Evolutionary conservation across 805 yeast genomes (phyloP), one percentile per base, ranked within the genome.

Genomic region (Cyberlindnera euphorbiiphila): DNA sequence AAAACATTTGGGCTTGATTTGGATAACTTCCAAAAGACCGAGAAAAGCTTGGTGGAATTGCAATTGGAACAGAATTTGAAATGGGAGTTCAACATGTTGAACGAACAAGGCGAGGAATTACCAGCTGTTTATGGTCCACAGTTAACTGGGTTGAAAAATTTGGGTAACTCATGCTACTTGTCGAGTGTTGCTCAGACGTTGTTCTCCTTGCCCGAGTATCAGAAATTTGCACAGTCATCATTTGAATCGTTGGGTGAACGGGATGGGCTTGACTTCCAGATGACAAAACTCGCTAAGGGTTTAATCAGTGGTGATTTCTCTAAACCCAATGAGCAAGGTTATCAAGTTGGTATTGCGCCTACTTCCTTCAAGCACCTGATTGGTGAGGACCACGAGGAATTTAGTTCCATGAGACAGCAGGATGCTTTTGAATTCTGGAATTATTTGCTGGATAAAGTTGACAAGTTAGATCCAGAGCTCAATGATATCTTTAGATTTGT

Each of bases 101-200:
- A 80, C 34, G 74, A 78, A 1, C 66, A 77, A 43, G 96, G 96
- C 25, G 74, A 72, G 30, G 71, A 71, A 32, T 64, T 84, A 36
- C 52, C 59, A 10, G 85, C 86, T 2, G 65, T 91, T 1, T 78
- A 71, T 56, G 98, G 98, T 0, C 66, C 78, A 6, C 85, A 78
- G 0, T 65, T 84, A 22, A 85, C 95, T 0, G 99, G 98, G 0
- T 62, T 93, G 56, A 78, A 83, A 50, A 93, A 93, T 54, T 64
- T 93, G 46, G 98, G 98, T 3, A 93, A 93, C 53, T 82, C 96
- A 0, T 93, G 98, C 62, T 93, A 93, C 56, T 51, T 93, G 43
- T 84, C 88, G 32, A 82, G 95, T 1, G 87, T 79, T 0, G 43
- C 87, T 3, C 98, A 93, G 58, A 67, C 78, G 2, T 60, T 93